Conservation (phyloP, 2,329 filamentous ascomycete species). For the Malbranchea cinnamomea region DNA sequence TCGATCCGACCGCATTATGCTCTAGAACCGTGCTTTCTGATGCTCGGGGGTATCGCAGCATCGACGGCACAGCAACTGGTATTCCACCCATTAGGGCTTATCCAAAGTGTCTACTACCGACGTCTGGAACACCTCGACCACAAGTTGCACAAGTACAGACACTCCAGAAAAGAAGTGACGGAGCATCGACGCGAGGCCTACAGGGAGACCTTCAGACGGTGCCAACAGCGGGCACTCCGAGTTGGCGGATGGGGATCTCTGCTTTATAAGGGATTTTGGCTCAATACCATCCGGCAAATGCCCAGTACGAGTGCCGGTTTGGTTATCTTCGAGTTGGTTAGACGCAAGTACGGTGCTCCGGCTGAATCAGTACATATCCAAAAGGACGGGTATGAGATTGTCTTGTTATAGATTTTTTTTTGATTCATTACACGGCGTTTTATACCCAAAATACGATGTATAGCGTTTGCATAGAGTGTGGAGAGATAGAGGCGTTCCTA, state of each 20-base stretch:
- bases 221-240: slow-evolving; percentile 34
- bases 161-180: slow-evolving; percentile 29
- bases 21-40: slow-evolving; percentile 46
- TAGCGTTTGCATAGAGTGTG: too few relatives aligned
- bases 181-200: slow-evolving; percentile 46
- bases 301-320: slow-evolving; percentile 50
- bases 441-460: too few relatives aligned
- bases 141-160: slow-evolving; percentile 30
- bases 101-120: slow-evolving; percentile 46
- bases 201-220: slow-evolving; percentile 42
- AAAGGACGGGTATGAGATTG: slow-evolving; percentile 47
- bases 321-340: slow-evolving; percentile 49
- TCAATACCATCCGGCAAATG: slow-evolving; percentile 42
- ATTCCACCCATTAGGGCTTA: slow-evolving; percentile 42
- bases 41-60: slow-evolving; percentile 44
- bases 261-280: slow-evolving; percentile 43
- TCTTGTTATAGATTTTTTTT: slow-evolving; percentile 29
- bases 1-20: slow-evolving; percentile 48
- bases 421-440: too few relatives aligned
- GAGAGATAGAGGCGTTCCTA: too few relatives aligned
- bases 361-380: slow-evolving; percentile 39
- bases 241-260: slow-evolving; percentile 41
- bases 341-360: slow-evolving; percentile 43
- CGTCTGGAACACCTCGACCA: slow-evolving; percentile 46
- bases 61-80: slow-evolving; percentile 44